A percentile compares a stretch with the other conserved stretches of the same genome.
phyloP scores from a whole-genome alignment of 768 basidiomycete species.

The Chiua virens region DNA sequence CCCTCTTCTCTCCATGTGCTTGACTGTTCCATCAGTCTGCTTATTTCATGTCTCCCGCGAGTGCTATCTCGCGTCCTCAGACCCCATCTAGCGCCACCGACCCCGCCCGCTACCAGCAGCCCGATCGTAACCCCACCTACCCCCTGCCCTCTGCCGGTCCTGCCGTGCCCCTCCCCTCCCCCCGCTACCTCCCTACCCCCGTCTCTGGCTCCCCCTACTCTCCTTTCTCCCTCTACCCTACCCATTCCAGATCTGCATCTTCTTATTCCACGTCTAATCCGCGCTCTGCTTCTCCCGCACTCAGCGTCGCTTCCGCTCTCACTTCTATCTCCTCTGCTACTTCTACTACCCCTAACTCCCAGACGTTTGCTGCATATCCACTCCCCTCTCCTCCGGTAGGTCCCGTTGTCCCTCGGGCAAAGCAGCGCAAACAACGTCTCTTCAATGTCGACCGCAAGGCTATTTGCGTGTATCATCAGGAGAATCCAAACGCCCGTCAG shows the following conservation, averaged over 20 bases:
- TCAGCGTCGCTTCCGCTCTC: conserved; percentile 53
- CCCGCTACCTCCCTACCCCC: conserved; percentile 47
- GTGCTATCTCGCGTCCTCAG: conserved; percentile 38
- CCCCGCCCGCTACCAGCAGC: conserved; percentile 26
- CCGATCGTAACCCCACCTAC: conserved; percentile 36
- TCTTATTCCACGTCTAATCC: conserved; percentile 45
- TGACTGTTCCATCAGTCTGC: conserved; percentile 24
- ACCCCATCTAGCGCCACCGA: conserved; percentile 38
- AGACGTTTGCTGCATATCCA: conserved; percentile 29
- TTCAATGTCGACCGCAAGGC: conserved; percentile 71
- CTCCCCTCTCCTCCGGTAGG: conserved; percentile 29
- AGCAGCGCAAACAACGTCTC: conserved; percentile 72
- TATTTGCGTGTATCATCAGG: conserved; percentile 67
- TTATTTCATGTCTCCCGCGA: conserved; percentile 39
- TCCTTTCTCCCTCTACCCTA: conserved; percentile 42
- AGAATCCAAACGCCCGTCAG: conserved; percentile 70
- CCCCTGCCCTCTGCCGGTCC: conserved; percentile 14
- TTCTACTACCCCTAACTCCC: conserved; percentile 31
- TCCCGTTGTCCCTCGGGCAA: conserved; percentile 36
- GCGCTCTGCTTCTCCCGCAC: conserved; percentile 61
- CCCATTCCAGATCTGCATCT: conserved; percentile 48
- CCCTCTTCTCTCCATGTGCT: background rate
- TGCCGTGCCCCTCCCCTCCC: conserved; percentile 36
- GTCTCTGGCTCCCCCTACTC: conserved; percentile 47
- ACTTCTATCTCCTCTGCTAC: conserved; percentile 50